Base-by-base conservation (phyloP, 768 basidiomycete genomes). In the Filobasidium floriforme region DNA sequence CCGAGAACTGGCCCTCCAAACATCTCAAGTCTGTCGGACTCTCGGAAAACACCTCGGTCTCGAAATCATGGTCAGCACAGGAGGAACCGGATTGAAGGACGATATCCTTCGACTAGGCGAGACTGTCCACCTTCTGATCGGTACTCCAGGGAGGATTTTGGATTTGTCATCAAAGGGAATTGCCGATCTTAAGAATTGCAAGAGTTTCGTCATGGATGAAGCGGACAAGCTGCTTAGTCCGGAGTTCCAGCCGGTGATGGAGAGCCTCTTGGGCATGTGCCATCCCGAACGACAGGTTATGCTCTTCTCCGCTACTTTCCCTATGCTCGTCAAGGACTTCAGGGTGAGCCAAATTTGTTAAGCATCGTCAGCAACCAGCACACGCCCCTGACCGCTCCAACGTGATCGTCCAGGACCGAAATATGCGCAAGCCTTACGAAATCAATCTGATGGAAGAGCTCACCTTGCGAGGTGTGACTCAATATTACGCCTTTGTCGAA, bases 361-460 rank as follows among this genome's bases (percentile, higher is more conserved):
- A 5, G 32, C 9, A 37, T 37, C 32, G 32, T 37, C 26, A 19
- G 26, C 26, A 18, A 24, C 18, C 9, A 15, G 1, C 60, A 37
- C 40, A 15, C 9, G 40, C 24, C 10, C 5, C 18, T 43, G 18
- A 69, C 37, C n/a, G n/a, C n/a, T n/a, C 19, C 24, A 61, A 37
- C 32, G 32, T 37, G 32, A 9, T 37, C 32, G 57, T 37, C 52
- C 61, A 70, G 68, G 69, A 73, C 70, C 61, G 66, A 41, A 89
- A 97, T 82, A 97, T 99, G 93, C 85, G 84, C 68, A 85, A 87
- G 68, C 92, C 96, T 5, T 88, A 94, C 80, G 92, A 96, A 80
- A 96, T 97, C 81, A 99, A 99, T 81, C 87, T 99, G 79, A 99
- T 99, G 94, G 94, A 99, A 73, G 94, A 99, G 83, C 87, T 99